phyloP scores from a whole-genome alignment of 2,329 filamentous ascomycete species.

The Keithomyces neogunnii region DNA sequence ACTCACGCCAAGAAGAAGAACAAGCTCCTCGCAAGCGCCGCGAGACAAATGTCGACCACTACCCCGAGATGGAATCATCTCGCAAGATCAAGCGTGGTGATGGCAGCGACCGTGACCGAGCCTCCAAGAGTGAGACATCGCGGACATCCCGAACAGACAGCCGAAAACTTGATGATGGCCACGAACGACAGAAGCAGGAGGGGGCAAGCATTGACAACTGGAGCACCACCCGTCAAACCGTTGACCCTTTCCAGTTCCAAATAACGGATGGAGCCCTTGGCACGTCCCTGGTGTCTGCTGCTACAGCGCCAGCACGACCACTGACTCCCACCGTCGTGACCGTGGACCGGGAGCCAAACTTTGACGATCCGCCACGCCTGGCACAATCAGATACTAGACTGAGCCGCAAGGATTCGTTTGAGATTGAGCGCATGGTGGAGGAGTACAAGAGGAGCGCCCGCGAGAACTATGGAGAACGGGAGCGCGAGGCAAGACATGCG shows the following conservation, averaged over 20 bases:
- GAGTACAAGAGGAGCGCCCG: conserved; percentile 17
- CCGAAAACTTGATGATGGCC: conserved; percentile 14
- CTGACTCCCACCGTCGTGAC: conserved; percentile 44
- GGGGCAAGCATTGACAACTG: conserved; percentile 18
- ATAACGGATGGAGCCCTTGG: conserved; percentile 38
- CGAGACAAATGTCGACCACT: conserved; percentile 16
- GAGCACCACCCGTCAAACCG: conserved; percentile 12
- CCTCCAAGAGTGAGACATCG: conserved; percentile 17
- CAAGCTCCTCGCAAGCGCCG: conserved; percentile 19
- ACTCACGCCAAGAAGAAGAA: conserved; percentile 24
- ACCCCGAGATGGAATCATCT: conserved; percentile 14
- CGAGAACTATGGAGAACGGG: conserved; percentile 26
- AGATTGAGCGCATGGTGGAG: conserved; percentile 29
- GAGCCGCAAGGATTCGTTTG: conserved; percentile 42
- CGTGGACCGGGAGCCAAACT: conserved; percentile 45
- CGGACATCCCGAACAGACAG: conserved; percentile 15
- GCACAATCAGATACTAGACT: conserved; percentile 26
- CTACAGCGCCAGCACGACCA: conserved; percentile 21
- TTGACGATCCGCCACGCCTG: conserved; percentile 26
- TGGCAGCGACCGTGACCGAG: conserved; percentile 18
- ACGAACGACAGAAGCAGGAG: conserved; percentile 18
- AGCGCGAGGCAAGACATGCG: conserved; percentile 35
- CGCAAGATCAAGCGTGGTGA: conserved; percentile 15
- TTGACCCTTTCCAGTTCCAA: conserved; percentile 53
- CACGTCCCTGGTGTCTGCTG: not conserved